Evolutionary conservation across 306 rosid species (phyloP).

Genomic region (Gynostemma pentaphyllum): DNA sequence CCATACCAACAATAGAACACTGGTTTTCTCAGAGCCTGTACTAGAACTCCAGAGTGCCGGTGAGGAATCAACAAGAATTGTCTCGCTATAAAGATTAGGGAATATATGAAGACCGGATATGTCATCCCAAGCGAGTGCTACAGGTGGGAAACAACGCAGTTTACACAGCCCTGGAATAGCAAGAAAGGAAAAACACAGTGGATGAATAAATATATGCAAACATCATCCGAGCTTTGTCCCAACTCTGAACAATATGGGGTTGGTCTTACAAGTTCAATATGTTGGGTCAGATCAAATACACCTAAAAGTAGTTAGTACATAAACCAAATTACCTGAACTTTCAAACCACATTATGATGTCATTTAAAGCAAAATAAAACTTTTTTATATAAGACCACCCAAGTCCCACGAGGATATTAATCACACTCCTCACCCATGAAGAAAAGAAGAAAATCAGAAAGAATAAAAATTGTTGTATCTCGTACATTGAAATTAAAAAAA

Average conservation of each 20-base stretch:
- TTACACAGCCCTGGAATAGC: slow-evolving; percentile 70
- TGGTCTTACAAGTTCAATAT: neutral
- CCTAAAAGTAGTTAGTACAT: neutral
- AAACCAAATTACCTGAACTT: neutral
- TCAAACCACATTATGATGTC: neutral
- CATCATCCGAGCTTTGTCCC: neutral
- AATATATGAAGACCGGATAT: slow-evolving; percentile 76
- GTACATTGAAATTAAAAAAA: slow-evolving; percentile 2
- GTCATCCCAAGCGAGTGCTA: slow-evolving; percentile 93
- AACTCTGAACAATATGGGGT: neutral
- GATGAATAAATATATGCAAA: slow-evolving; percentile 3
- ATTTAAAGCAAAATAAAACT: neutral
- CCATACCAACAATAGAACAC: slow-evolving; percentile 72
- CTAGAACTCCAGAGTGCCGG: slow-evolving; percentile 73
- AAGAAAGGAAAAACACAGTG: slow-evolving; percentile 20
- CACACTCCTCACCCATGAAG: neutral
- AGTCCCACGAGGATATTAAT: neutral
- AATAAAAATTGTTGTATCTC: neutral
- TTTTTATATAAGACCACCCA: too few relatives aligned
- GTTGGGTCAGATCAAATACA: neutral
- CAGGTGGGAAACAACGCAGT: slow-evolving; percentile 94
- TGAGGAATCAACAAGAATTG: slow-evolving; percentile 77
- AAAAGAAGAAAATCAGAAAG: neutral
- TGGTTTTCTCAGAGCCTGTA: slow-evolving; percentile 52
- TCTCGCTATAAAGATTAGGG: slow-evolving; percentile 60